Conservation (phyloP, 1,284 basidiomycete species). For the Microbotryum saponariae region DNA sequence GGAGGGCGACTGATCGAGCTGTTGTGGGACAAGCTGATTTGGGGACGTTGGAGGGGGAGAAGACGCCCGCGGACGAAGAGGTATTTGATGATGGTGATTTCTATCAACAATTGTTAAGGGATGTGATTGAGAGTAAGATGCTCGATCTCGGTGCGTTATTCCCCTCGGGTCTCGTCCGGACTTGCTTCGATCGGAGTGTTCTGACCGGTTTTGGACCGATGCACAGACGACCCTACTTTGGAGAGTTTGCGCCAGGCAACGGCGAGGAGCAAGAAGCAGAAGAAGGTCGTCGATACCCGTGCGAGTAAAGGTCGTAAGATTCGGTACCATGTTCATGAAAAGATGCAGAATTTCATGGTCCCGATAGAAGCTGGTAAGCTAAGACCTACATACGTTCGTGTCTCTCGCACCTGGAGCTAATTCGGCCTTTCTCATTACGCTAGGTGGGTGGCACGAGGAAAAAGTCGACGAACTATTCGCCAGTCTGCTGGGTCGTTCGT, state of each 20-base stretch:
- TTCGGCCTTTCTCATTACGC: conserved; percentile 31
- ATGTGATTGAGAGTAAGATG: conserved; percentile 64
- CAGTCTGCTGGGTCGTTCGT: conserved; percentile 58
- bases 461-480: conserved; percentile 87
- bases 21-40: conserved; percentile 34
- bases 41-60: conserved; percentile 38
- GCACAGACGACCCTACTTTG: conserved; percentile 28
- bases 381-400: not conserved
- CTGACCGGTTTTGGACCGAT: not conserved
- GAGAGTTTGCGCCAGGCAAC: conserved; percentile 45
- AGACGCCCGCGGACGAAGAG: conserved; percentile 45
- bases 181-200: too few relatives aligned
- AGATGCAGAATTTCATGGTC: conserved; percentile 88
- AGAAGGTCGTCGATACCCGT: conserved; percentile 78
- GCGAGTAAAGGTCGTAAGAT: conserved; percentile 87
- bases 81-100: conserved; percentile 83
- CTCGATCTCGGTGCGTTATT: conserved; percentile 31
- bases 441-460: conserved; percentile 70
- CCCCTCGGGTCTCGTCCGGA: not conserved
- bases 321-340: conserved; percentile 86
- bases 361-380: conserved; percentile 50
- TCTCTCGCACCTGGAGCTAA: too few relatives aligned
- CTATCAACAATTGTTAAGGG: conserved; percentile 78
- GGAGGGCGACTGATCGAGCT: conserved; percentile 47
- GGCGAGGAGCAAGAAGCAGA: conserved; percentile 58